A percentile compares a stretch with the other conserved stretches of the same genome.
Evolutionary conservation across 202 grass and related monocot genomes (phyloP).

Genomic region (Tripidium arundinaceum): DNA sequence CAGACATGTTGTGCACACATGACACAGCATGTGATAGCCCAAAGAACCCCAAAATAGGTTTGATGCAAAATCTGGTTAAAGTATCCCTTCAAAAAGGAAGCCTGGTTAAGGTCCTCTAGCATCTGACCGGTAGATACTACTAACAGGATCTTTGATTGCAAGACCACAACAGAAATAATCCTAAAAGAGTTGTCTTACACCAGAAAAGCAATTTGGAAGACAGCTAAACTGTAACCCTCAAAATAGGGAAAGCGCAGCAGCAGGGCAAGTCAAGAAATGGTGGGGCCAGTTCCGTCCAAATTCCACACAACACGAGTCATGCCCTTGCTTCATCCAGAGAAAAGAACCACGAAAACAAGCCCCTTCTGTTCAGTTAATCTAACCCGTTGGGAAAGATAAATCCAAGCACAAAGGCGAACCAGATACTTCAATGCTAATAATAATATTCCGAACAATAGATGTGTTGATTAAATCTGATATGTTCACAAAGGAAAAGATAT

Average conservation of each 20-base stretch:
- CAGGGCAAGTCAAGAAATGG: not conserved
- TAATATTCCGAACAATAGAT: not conserved
- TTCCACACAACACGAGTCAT: not conserved
- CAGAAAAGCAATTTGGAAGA: not conserved
- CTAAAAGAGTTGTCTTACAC: not conserved
- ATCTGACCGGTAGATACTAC: not conserved
- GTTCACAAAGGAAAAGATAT: not conserved
- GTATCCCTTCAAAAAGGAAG: not conserved
- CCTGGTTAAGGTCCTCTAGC: not conserved
- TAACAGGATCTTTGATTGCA: not conserved
- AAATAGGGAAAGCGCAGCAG: constrained; percentile 28
- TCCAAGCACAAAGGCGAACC: not conserved
- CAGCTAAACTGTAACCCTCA: not conserved
- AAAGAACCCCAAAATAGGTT: not conserved
- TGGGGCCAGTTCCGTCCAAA: not conserved
- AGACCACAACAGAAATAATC: not conserved
- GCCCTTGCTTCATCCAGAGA: constrained; percentile 43
- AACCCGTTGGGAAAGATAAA: not conserved
- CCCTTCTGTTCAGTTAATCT: not conserved
- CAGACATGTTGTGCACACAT: not conserved
- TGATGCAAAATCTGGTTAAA: not conserved
- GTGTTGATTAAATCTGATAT: constrained; percentile 1
- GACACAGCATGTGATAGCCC: not conserved
- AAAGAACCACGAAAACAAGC: constrained; percentile 22
- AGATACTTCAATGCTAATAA: not conserved